A percentile compares a stretch with the other conserved stretches of the same genome.
Conservation (phyloP, 225 moss, liverwort and hornwort species). For the Polytrichum formosum region DNA sequence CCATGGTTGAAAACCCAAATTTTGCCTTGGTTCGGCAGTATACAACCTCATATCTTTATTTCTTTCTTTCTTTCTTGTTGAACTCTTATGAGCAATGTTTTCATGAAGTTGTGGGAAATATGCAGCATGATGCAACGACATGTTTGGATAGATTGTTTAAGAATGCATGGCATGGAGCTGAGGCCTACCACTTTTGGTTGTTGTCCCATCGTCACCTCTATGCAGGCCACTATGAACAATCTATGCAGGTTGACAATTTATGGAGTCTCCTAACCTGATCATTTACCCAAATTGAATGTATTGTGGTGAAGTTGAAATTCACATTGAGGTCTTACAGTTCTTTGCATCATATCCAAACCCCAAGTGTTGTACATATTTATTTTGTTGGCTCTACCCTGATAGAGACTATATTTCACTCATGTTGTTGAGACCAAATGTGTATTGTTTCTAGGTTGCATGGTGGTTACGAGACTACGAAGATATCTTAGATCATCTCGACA, state of each 20-base stretch:
- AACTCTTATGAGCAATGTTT: background rate
- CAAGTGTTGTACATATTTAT: too few relatives aligned
- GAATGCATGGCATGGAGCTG: constrained; percentile 87
- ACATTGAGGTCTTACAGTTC: background rate
- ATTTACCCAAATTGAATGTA: background rate
- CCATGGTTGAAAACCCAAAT: background rate
- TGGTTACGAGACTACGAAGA: constrained; percentile 79
- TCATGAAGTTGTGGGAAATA: background rate
- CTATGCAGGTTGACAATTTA: constrained; percentile 66
- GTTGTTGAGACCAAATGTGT: too few relatives aligned
- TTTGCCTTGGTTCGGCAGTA: background rate
- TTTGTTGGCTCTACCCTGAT: too few relatives aligned
- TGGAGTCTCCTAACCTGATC: background rate
- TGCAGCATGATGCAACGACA: constrained; percentile 58
- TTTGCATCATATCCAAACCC: too few relatives aligned
- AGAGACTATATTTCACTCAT: too few relatives aligned
- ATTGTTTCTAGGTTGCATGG: constrained; percentile 53
- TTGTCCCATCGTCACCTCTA: constrained; percentile 81
- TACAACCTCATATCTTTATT: too few relatives aligned
- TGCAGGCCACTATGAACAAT: constrained; percentile 71
- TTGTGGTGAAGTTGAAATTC: constrained; percentile 1
- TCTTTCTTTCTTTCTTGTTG: background rate
- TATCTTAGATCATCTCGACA: constrained; percentile 48
- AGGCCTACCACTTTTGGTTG: constrained; percentile 90
- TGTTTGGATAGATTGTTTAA: constrained; percentile 44